Evolutionary conservation across 305 asterid genomes (phyloP).

Genomic region (Withania somnifera): DNA sequence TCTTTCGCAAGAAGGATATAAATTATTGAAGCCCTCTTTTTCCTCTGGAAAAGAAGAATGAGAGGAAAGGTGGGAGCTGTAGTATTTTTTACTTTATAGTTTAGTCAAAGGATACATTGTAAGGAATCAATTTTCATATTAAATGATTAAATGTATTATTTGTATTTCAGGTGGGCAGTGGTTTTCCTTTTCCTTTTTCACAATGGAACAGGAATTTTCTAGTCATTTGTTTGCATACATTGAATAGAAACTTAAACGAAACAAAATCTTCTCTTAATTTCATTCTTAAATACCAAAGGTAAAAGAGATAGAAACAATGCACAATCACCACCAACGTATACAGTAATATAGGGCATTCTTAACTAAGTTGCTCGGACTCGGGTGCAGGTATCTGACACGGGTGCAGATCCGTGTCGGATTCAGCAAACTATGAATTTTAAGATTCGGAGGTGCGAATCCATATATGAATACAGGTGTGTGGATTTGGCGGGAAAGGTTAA

Average conservation of each 20-base stretch:
- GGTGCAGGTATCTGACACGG: too few relatives aligned
- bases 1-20: background rate
- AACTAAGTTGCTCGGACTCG: too few relatives aligned
- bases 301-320: background rate
- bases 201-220: background rate
- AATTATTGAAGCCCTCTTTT: background rate
- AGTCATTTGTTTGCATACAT: background rate
- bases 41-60: background rate
- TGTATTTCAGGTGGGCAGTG: background rate
- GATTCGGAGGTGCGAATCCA: too few relatives aligned
- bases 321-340: background rate
- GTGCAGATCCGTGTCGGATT: too few relatives aligned
- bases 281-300: background rate
- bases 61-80: background rate
- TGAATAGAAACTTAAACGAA: background rate
- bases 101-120: background rate
- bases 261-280: background rate
- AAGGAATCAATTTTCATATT: background rate
- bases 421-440: too few relatives aligned
- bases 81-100: background rate
- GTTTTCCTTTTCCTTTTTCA: background rate
- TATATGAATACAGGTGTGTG: too few relatives aligned
- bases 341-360: background rate
- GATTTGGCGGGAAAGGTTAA: too few relatives aligned
- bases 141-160: background rate